Conservation (phyloP, 345 rosid genomes). For the Eucalyptus brandiana region DNA sequence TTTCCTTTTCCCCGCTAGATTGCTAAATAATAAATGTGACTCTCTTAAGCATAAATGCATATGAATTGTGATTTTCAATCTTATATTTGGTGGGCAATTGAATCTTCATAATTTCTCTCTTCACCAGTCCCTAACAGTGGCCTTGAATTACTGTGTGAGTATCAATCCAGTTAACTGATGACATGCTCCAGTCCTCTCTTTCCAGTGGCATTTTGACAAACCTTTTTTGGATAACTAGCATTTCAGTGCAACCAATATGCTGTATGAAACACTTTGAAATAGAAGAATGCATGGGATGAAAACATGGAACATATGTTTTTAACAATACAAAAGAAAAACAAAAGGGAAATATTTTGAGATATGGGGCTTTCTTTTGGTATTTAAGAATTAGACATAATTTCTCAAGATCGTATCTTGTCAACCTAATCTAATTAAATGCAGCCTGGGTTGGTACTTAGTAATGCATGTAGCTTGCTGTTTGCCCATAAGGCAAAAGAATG, state of each 20-base stretch:
- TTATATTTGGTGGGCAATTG: not conserved
- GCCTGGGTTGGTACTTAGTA: not conserved
- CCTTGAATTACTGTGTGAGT: not conserved
- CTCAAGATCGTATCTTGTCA: not conserved
- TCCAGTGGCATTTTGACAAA: not conserved
- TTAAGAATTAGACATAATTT: not conserved
- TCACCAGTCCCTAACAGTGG: not conserved
- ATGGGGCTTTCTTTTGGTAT: not conserved
- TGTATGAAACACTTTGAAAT: not conserved
- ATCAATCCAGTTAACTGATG: not conserved
- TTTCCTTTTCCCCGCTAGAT: not conserved
- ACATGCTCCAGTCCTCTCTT: not conserved
- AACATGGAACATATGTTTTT: not conserved
- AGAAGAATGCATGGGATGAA: not conserved
- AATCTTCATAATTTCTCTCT: not conserved
- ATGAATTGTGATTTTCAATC: not conserved
- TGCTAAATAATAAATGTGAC: not conserved
- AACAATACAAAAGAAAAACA: not conserved
- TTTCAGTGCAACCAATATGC: not conserved
- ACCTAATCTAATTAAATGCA: not conserved
- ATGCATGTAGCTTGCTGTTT: not conserved
- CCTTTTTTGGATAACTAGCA: not conserved
- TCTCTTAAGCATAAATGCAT: not conserved
- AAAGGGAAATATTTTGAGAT: not conserved
- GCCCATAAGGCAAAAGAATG: not conserved